phyloP scores from a whole-genome alignment of 1,139 yeast genomes.

The Candida gigantensis region DNA sequence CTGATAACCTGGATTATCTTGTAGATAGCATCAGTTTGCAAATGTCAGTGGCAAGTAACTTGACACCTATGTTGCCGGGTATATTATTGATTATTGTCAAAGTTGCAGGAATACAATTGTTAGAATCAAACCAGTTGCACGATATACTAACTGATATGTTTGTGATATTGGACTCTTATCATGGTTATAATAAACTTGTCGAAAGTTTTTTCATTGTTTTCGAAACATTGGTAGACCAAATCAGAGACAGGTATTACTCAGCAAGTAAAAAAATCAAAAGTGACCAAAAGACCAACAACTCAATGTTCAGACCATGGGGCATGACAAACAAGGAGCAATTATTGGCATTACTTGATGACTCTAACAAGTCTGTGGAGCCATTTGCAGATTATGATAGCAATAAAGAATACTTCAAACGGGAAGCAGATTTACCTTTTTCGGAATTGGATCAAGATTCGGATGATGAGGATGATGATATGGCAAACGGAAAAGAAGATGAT shows the following conservation, averaged over 20 bases:
- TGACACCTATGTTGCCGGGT: constrained; percentile 74
- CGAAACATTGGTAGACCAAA: constrained; percentile 59
- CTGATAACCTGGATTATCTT: constrained; percentile 76
- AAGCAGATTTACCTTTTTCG: constrained; percentile 36
- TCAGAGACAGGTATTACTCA: constrained; percentile 39
- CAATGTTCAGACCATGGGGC: constrained; percentile 58
- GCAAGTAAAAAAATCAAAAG: constrained; percentile 8
- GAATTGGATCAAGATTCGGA: constrained; percentile 37
- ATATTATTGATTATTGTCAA: constrained; percentile 66
- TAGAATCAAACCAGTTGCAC: constrained; percentile 56
- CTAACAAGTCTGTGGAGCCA: constrained; percentile 28
- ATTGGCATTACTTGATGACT: constrained; percentile 38
- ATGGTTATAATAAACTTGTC: constrained; percentile 72
- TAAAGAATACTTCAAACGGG: constrained; percentile 36
- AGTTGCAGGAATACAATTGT: constrained; percentile 66
- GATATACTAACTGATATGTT: constrained; percentile 78
- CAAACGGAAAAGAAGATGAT: constrained; percentile 27
- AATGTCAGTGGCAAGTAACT: constrained; percentile 59
- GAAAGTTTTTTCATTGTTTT: constrained; percentile 77
- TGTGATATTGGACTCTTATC: constrained; percentile 76
- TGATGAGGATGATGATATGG: constrained; percentile 44
- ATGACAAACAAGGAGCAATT: constrained; percentile 41
- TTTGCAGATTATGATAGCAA: constrained; percentile 29
- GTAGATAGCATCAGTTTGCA: constrained; percentile 72
- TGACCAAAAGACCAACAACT: constrained; percentile 13